phyloP scores from a whole-genome alignment of 768 basidiomycete genomes.

The Tulasnella calospora region DNA sequence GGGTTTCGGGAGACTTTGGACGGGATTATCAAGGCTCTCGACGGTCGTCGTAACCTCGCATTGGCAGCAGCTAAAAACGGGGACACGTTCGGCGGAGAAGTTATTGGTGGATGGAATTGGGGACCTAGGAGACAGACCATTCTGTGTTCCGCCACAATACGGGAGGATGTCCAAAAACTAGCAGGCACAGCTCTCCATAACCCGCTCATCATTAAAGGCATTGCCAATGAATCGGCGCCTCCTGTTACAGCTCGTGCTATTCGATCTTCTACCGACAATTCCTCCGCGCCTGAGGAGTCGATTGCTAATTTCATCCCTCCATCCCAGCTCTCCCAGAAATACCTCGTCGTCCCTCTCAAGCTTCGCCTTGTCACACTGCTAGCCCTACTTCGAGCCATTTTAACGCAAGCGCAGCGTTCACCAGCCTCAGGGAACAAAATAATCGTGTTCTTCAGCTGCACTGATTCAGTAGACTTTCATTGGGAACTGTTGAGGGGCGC shows the following conservation, averaged over 20 bases:
- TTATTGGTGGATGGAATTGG: constrained; percentile 80
- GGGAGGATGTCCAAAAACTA: constrained; percentile 89
- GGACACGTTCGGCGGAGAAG: constrained; percentile 52
- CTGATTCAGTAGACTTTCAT: constrained; percentile 96
- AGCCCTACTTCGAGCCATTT: constrained; percentile 75
- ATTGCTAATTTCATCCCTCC: constrained; percentile 78
- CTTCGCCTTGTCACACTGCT: constrained; percentile 88
- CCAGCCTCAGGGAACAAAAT: constrained; percentile 53
- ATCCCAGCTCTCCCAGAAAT: constrained; percentile 88
- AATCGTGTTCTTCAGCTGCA: constrained; percentile 94
- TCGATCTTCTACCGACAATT: background rate
- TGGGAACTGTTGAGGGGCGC: constrained; percentile 78
- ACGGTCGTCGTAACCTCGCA: constrained; percentile 75
- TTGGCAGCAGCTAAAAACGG: constrained; percentile 52
- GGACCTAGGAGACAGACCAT: constrained; percentile 70
- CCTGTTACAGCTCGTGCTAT: background rate
- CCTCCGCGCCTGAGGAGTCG: background rate
- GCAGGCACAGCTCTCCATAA: constrained; percentile 74
- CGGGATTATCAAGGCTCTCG: constrained; percentile 81
- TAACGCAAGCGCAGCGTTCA: constrained; percentile 48
- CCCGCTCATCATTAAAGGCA: constrained; percentile 80
- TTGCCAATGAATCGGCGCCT: background rate
- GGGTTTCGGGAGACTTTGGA: constrained; percentile 95
- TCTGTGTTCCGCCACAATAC: constrained; percentile 94
- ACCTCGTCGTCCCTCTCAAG: constrained; percentile 84